These are phyloP conservation scores for Lactarius hengduanensis DNA, from an alignment of 768 basidiomycete genomes.

Conservation along the genomic window DNA sequence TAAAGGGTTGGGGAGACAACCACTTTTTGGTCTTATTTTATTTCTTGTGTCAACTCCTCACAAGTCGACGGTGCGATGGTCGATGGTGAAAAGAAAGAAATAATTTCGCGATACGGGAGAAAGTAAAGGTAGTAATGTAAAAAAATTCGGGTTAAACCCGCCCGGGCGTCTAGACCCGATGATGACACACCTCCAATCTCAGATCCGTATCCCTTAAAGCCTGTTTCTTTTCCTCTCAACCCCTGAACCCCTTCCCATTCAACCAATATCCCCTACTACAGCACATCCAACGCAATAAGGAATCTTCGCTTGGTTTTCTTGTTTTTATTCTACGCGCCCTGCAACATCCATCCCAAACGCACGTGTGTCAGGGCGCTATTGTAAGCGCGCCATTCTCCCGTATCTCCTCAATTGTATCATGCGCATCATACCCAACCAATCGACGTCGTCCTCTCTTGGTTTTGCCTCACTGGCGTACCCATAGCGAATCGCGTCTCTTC, in stretches of 20 bases:
- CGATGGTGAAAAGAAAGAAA: not conserved
- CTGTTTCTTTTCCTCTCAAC: conserved; percentile 11
- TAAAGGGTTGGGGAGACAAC: conserved; percentile 8
- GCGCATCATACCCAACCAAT: conserved; percentile 1
- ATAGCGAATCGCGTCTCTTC: not conserved
- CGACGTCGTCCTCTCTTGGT: not conserved
- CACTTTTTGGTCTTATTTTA: conserved; percentile 6
- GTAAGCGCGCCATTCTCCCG: conserved; percentile 12
- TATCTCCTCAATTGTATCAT: not conserved
- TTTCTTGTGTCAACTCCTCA: not conserved
- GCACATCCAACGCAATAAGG: not conserved
- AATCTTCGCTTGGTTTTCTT: not conserved
- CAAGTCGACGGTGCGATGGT: not conserved
- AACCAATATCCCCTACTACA: not conserved
- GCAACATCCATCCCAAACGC: conserved; percentile 3
- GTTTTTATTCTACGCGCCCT: not conserved
- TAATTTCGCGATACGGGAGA: not conserved
- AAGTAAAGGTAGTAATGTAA: not conserved
- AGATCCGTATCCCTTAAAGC: conserved; percentile 18
- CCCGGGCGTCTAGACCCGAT: conserved; percentile 16
- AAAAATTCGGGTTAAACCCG: conserved; percentile 17
- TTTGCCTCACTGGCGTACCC: not conserved
- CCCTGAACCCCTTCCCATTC: not conserved
- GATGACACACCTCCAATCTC: conserved; percentile 16
- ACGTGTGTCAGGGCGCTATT: conserved; percentile 13